Evolutionary conservation across 352 stramenopile species (phyloP), one percentile per base, ranked within the genome.

Genomic region (Phytophthora foliorum): DNA sequence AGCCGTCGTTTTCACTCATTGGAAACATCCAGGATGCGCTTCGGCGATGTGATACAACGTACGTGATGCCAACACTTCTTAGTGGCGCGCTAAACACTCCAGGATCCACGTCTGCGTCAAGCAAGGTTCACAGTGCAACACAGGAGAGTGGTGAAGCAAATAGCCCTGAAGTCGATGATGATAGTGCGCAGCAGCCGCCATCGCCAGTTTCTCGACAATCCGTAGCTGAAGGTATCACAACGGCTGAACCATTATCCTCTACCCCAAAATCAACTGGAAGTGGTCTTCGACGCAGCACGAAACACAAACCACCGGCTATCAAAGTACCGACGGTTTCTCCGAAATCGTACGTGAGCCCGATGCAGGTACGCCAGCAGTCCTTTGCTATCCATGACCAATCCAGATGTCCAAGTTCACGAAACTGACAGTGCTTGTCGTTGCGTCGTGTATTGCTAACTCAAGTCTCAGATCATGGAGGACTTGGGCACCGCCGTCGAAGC

Each of bases 21-120:
- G 82, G 82, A 25, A 92, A 84, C 57, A 74, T 88, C 22, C 86
- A 94, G 52, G 83, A 92, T 32, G 83, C 84, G n/a, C 71, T 92
- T 9, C 82, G 84, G 19, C 78, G 86, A 57, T 91, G 84, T 54
- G 86, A 91, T 57, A 80, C 77, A 10, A 88, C 78, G 31, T 90
- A 81, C 44, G 56, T 77, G 46, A 72, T 67, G 31, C 84, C 84
- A 5, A 61, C 29, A 39, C 58, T 77, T 36, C 64, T 72, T 19
- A 49, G 19, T 14, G 24, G 19, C 4, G 17, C 25, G 42, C 32
- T 44, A 24, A 45, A 29, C 19, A 61, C 41, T 27, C 38, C 54
- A 42, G 11, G 31, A 38, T 66, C 39, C 21, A 48, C 54, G 4
- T 51, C 41, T 11, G 6, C 24, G 6, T 17, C 22, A 11, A 54